Percentiles rank a stretch among this genome's conserved stretches.
These are phyloP conservation scores for Bipolaris cookei DNA, from an alignment of 2,329 filamentous ascomycete genomes.

Conservation along the genomic window DNA sequence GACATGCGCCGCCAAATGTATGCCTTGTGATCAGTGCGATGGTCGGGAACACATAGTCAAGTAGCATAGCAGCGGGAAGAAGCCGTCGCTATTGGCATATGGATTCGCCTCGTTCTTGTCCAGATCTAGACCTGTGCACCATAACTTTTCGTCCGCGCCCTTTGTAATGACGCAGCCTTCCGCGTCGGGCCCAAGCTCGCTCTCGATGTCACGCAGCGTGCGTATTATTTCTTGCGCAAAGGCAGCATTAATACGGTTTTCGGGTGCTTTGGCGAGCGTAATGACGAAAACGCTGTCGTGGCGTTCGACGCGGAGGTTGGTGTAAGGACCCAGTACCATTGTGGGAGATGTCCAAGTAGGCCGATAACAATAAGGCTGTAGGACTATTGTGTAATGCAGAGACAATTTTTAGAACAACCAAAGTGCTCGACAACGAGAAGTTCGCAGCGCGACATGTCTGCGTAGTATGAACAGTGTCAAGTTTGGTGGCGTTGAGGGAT, in stretches of 20 bases:
- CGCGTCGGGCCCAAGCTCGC: conserved; percentile 54
- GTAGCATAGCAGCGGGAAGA: conserved; percentile 59
- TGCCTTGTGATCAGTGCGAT: conserved; percentile 58
- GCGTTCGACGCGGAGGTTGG: conserved; percentile 55
- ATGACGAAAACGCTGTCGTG: conserved; percentile 60
- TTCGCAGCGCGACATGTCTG: background rate
- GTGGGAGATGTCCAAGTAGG: background rate
- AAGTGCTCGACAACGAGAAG: background rate
- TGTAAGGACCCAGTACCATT: conserved; percentile 44
- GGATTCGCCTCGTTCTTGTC: conserved; percentile 57
- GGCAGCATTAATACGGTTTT: conserved; percentile 59
- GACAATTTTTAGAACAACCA: background rate
- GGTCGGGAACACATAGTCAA: conserved; percentile 59
- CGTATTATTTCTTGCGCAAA: conserved; percentile 62
- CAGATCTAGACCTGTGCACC: conserved; percentile 59
- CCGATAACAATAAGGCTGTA: background rate
- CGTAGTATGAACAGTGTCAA: no score
- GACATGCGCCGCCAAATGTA: conserved; percentile 58
- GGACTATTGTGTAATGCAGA: background rate
- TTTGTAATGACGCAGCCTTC: conserved; percentile 61
- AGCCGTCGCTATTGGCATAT: conserved; percentile 64
- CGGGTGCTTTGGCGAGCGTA: conserved; percentile 61
- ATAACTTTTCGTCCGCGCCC: conserved; percentile 59
- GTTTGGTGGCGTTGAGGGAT: background rate
- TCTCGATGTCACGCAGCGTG: conserved; percentile 57